Percentiles rank a stretch among this genome's conserved stretches.
Conservation (phyloP, 2,329 filamentous ascomycete species). For the Taxawa tesnikishii region DNA sequence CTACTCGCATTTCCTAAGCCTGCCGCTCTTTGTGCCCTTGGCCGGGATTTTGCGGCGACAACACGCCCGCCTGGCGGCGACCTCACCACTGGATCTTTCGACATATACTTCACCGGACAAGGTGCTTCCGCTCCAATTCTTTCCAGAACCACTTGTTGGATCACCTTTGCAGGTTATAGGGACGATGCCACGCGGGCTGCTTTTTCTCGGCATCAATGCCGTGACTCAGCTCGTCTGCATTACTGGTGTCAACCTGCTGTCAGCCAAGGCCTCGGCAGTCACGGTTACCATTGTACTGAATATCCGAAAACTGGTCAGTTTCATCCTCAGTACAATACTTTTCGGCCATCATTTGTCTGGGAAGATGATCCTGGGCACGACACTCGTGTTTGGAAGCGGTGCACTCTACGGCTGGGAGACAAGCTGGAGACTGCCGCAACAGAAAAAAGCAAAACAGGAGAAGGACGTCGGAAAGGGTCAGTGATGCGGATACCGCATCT, state of each 20-base stretch:
- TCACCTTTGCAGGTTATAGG: conserved; percentile 6
- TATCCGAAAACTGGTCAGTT: conserved; percentile 82
- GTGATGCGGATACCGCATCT: too few species aligned
- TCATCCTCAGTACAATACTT: conserved; percentile 82
- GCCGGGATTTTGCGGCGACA: conserved; percentile 52
- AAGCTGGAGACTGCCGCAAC: conserved; percentile 30
- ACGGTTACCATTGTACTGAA: conserved; percentile 96
- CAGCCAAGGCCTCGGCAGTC: conserved; percentile 75
- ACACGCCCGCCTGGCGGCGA: conserved; percentile 50
- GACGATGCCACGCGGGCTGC: conserved; percentile 51
- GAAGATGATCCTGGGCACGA: conserved; percentile 69
- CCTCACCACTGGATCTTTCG: conserved; percentile 43
- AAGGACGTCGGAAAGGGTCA: conserved; percentile 4
- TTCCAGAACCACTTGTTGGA: conserved; percentile 6
- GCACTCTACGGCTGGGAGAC: conserved; percentile 76
- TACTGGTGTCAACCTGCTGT: conserved; percentile 87
- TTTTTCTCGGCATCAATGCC: conserved; percentile 63
- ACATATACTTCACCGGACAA: conserved; percentile 16
- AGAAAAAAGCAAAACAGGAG: conserved; percentile 16
- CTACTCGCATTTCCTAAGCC: conserved; percentile 68
- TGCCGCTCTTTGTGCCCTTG: conserved; percentile 67
- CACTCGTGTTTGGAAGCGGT: conserved; percentile 82
- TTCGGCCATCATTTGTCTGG: conserved; percentile 75
- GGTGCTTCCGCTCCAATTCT: conserved; percentile 21
- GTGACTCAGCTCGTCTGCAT: conserved; percentile 92